A percentile compares a stretch with the other conserved stretches of the same genome.
These are phyloP conservation scores for Paraconiothyrium sp. DNA, from an alignment of 2,329 filamentous ascomycete genomes.

Conservation along the genomic window DNA sequence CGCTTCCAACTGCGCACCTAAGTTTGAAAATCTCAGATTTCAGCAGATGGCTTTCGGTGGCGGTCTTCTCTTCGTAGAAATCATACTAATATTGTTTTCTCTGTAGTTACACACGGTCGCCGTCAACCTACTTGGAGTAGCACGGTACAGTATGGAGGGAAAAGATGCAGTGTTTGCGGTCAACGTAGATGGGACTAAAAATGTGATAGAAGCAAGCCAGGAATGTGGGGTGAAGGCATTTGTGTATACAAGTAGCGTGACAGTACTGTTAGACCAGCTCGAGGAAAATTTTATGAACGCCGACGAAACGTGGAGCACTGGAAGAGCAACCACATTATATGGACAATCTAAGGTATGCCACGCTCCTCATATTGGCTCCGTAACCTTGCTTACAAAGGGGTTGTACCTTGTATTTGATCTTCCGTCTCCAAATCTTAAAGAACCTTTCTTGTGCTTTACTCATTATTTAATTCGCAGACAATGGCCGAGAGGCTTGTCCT, in stretches of 20 bases:
- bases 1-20: neutral
- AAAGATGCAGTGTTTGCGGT: slow-evolving; percentile 74
- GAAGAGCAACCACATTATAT: slow-evolving; percentile 79
- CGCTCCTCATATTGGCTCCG: slow-evolving; percentile 6
- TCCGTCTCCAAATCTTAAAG: neutral
- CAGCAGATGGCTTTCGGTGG: neutral
- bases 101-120: slow-evolving; percentile 74
- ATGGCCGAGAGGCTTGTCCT: slow-evolving; percentile 84
- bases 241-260: slow-evolving; percentile 91
- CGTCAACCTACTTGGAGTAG: slow-evolving; percentile 51
- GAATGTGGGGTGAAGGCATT: slow-evolving; percentile 77
- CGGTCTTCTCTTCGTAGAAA: neutral
- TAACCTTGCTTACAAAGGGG: slow-evolving; percentile 10
- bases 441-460: neutral
- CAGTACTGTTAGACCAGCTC: slow-evolving; percentile 82
- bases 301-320: slow-evolving; percentile 82
- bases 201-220: slow-evolving; percentile 78
- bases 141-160: slow-evolving; percentile 51
- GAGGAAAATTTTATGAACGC: slow-evolving; percentile 81
- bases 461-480: slow-evolving; percentile 59
- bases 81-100: neutral
- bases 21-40: neutral
- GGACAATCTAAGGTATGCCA: slow-evolving; percentile 81
- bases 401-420: neutral
- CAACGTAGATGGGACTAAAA: slow-evolving; percentile 86